phyloP scores from a whole-genome alignment of 345 rosid genomes.

The Bruguiera parviflora region DNA sequence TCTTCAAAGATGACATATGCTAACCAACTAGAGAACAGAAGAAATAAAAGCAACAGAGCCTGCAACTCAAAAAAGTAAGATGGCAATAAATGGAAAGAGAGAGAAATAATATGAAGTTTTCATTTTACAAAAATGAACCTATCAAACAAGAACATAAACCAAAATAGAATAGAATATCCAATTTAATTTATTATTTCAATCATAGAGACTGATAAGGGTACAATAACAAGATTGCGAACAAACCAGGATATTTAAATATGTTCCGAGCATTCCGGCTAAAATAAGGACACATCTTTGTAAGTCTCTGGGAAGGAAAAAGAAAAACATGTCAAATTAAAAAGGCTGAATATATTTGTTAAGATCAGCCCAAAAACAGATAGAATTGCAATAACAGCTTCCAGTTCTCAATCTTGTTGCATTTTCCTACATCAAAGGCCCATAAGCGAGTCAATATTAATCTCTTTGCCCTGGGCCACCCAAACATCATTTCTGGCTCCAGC shows the following conservation, averaged over 20 bases:
- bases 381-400: neutral
- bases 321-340: constrained; percentile 6
- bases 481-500: neutral
- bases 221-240: constrained; percentile 29
- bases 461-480: neutral
- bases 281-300: constrained; percentile 57
- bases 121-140: neutral
- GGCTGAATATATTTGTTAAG: neutral
- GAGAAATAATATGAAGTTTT: constrained; percentile 6
- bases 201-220: neutral
- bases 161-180: neutral
- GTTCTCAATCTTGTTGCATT: neutral
- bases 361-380: neutral
- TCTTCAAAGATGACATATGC: constrained; percentile 97
- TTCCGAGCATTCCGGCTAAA: constrained; percentile 85
- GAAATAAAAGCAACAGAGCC: constrained; percentile 87
- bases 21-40: constrained; percentile 87
- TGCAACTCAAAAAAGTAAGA: constrained; percentile 41
- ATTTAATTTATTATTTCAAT: neutral
- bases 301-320: constrained; percentile 45
- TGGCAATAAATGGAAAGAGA: constrained; percentile 6
- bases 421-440: neutral
- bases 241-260: constrained; percentile 84
- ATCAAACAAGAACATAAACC: constrained; percentile 3
- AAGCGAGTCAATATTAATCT: neutral